A percentile compares a stretch with the other conserved stretches of the same genome.
phyloP scores from a whole-genome alignment of 371 early-diverging fungal genomes.

The Mortierella sp. region DNA sequence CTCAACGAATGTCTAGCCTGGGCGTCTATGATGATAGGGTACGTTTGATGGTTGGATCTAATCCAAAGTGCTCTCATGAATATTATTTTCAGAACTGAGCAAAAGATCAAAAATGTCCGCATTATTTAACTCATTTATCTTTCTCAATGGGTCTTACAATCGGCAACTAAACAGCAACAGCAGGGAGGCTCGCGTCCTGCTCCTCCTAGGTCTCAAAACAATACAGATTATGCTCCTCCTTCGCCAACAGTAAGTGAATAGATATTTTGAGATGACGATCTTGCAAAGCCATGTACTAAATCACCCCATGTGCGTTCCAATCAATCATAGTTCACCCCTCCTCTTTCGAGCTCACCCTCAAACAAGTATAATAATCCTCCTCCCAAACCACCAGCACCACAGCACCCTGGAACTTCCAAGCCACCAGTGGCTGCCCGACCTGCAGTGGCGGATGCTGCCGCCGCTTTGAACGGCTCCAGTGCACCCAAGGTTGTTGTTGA shows the following conservation, averaged over 20 bases:
- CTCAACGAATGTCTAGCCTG: conserved; percentile 54
- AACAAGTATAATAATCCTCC: conserved; percentile 29
- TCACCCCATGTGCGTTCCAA: no score
- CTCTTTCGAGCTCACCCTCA: conserved; percentile 42
- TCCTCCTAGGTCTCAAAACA: conserved; percentile 49
- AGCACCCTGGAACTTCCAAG: conserved; percentile 24
- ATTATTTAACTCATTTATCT: conserved; percentile 1
- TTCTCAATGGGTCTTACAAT: background rate
- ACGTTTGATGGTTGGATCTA: conserved; percentile 8
- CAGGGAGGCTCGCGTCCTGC: conserved; percentile 35
- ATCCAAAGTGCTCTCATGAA: conserved; percentile 14
- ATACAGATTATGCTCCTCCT: conserved; percentile 43
- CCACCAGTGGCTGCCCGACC: conserved; percentile 34
- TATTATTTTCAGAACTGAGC: conserved; percentile 23
- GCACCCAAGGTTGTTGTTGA: conserved; percentile 68
- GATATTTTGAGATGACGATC: background rate
- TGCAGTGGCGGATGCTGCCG: conserved; percentile 41
- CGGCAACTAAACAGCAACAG: conserved; percentile 19
- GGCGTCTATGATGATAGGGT: conserved; percentile 49
- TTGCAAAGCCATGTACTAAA: no score
- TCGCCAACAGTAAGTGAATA: conserved; percentile 41
- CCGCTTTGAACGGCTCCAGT: conserved; percentile 44
- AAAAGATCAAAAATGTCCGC: conserved; percentile 14
- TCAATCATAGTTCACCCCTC: conserved; percentile 27
- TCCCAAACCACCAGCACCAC: conserved; percentile 22